Conservation (phyloP, 192 early-diverging fungal species). For the Coemansia sp. region DNA sequence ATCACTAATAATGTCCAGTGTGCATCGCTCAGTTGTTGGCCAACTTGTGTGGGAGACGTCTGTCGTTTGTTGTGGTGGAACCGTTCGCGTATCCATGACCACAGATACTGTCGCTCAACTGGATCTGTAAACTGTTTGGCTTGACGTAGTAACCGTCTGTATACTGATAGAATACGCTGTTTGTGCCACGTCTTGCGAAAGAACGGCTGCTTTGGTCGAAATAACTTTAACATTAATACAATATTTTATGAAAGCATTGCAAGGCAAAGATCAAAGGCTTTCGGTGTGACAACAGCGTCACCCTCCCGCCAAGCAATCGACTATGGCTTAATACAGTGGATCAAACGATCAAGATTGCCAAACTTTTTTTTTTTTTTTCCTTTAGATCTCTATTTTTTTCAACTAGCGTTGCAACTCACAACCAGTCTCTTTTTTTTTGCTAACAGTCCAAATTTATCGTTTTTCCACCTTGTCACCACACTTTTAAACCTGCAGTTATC, state of each 20-base stretch:
- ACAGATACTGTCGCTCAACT: conserved; percentile 46
- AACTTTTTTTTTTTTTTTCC: background rate
- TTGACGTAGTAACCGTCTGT: conserved; percentile 36
- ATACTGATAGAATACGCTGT: conserved; percentile 17
- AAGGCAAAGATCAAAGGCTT: no score
- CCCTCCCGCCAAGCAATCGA: background rate
- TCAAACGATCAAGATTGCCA: conserved; percentile 1
- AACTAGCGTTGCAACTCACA: background rate
- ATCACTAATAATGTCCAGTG: conserved; percentile 23
- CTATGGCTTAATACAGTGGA: background rate
- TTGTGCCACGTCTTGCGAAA: conserved; percentile 34
- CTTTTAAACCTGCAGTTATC: background rate
- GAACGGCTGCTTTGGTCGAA: conserved; percentile 41
- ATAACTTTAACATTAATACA: conserved; percentile 20
- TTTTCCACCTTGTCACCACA: background rate
- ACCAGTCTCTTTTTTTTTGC: background rate
- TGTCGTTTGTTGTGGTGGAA: conserved; percentile 49
- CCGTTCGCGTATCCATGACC: conserved; percentile 55
- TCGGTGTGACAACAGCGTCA: background rate
- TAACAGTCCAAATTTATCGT: background rate
- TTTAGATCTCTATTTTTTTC: background rate
- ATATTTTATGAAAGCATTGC: background rate
- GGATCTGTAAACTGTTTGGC: conserved; percentile 34
- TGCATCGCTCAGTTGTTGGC: conserved; percentile 34
- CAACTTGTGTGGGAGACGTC: conserved; percentile 29